Evolutionary conservation across 1,139 yeast genomes (phyloP).

Genomic region (Pichia kudriavzevii): DNA sequence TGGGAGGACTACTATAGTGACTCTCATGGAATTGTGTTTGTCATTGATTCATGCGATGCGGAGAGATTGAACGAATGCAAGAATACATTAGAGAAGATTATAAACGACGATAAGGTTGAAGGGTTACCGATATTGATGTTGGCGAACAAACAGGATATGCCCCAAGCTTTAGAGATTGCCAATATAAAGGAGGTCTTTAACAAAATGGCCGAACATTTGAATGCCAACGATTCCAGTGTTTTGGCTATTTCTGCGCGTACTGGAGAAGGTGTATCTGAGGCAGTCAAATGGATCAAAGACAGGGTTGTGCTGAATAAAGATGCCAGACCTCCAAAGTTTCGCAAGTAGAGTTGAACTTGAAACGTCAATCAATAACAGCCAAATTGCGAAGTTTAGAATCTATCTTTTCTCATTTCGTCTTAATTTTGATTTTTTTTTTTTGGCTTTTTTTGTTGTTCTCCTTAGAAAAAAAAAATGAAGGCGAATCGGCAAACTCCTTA

Average conservation of each 20-base stretch:
- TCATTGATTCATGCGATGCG: conserved; percentile 85
- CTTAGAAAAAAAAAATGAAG: too few species aligned
- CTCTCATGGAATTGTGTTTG: conserved; percentile 87
- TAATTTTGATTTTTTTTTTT: too few species aligned
- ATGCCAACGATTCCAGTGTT: conserved; percentile 86
- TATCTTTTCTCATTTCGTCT: too few species aligned
- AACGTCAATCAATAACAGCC: background rate
- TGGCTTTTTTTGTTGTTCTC: background rate
- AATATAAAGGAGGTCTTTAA: conserved; percentile 77
- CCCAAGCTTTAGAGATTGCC: conserved; percentile 69
- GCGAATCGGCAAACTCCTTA: too few species aligned
- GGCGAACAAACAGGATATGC: conserved; percentile 87
- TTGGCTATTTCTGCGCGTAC: conserved; percentile 83
- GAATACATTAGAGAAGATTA: conserved; percentile 44
- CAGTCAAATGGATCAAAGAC: conserved; percentile 81
- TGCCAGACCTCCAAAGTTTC: conserved; percentile 53
- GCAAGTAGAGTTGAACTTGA: background rate
- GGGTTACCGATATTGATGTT: conserved; percentile 89
- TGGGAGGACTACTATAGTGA: conserved; percentile 84
- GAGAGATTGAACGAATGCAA: conserved; percentile 79
- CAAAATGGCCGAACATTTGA: conserved; percentile 69
- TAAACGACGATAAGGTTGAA: conserved; percentile 48
- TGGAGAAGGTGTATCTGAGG: conserved; percentile 79
- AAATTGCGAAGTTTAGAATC: too few species aligned
- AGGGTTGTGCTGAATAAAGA: conserved; percentile 71